Evolutionary conservation across 2,329 filamentous ascomycete species (phyloP).

Genomic region (Chaetomiaceae sp.): DNA sequence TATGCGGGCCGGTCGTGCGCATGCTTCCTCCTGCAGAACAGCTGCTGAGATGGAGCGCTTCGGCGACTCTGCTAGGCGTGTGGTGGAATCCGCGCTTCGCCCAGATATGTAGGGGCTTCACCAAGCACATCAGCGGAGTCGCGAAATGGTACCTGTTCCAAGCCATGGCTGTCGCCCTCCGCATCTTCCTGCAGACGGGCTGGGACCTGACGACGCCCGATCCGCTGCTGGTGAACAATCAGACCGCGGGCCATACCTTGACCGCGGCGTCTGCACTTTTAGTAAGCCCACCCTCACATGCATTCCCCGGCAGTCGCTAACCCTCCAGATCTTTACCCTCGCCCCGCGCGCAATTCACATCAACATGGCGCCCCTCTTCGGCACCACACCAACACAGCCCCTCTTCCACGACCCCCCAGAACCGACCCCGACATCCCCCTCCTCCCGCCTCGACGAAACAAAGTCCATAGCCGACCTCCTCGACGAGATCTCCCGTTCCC

Average conservation of each 20-base stretch:
- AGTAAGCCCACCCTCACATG: slow-evolving; percentile 38
- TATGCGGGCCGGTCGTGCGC: slow-evolving; percentile 29
- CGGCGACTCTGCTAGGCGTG: slow-evolving; percentile 46
- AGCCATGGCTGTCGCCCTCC: slow-evolving; percentile 51
- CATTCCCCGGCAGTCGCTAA: slow-evolving; percentile 23
- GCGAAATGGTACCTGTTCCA: slow-evolving; percentile 65
- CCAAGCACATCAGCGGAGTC: slow-evolving; percentile 55
- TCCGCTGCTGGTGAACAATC: slow-evolving; percentile 37
- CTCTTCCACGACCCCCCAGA: slow-evolving; percentile 20
- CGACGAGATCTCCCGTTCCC: slow-evolving; percentile 40
- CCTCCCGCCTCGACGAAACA: slow-evolving; percentile 28
- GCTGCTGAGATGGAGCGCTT: slow-evolving; percentile 45
- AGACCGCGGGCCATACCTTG: slow-evolving; percentile 50
- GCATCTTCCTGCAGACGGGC: slow-evolving; percentile 44
- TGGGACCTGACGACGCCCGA: slow-evolving; percentile 39
- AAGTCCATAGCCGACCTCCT: slow-evolving; percentile 45
- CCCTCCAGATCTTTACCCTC: slow-evolving; percentile 41
- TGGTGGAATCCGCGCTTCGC: slow-evolving; percentile 69
- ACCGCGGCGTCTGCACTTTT: slow-evolving; percentile 50
- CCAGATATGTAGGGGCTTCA: slow-evolving; percentile 56
- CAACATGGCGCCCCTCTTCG: slow-evolving; percentile 56
- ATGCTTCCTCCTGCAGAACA: slow-evolving; percentile 39
- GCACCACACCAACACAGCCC: slow-evolving; percentile 23
- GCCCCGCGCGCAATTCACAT: slow-evolving; percentile 46
- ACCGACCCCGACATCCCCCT: slow-evolving; percentile 15